These are phyloP conservation scores for Proliferodiscus dingleyae DNA, from an alignment of 2,329 filamentous ascomycete genomes.

Conservation along the genomic window DNA sequence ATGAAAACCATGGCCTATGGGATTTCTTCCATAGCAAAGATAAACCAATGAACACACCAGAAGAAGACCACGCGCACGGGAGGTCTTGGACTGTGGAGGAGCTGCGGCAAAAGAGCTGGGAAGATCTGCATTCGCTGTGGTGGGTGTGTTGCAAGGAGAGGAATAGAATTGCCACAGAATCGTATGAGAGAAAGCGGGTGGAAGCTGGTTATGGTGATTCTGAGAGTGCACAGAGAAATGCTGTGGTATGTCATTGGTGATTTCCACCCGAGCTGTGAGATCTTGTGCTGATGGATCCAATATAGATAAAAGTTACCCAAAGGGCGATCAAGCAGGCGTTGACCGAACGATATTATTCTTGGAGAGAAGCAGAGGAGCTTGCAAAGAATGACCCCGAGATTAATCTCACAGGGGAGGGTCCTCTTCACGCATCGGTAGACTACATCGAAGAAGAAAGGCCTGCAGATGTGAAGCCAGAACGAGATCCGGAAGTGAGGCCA, in stretches of 20 bases:
- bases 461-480: constrained; percentile 32
- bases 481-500: background rate
- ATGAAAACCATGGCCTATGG: constrained; percentile 83
- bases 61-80: constrained; percentile 67
- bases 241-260: constrained; percentile 50
- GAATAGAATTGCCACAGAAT: constrained; percentile 80
- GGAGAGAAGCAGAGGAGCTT: constrained; percentile 68
- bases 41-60: constrained; percentile 65
- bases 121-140: constrained; percentile 88
- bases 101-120: constrained; percentile 84
- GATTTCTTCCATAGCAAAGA: constrained; percentile 76
- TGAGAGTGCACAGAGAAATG: constrained; percentile 60
- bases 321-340: constrained; percentile 76
- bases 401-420: constrained; percentile 36
- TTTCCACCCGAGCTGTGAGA: background rate
- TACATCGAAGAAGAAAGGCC: constrained; percentile 20
- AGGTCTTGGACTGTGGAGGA: constrained; percentile 82
- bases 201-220: constrained; percentile 68
- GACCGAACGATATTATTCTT: constrained; percentile 84
- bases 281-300: constrained; percentile 16
- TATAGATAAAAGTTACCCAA: constrained; percentile 72
- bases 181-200: constrained; percentile 60
- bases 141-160: constrained; percentile 90
- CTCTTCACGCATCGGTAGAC: constrained; percentile 24
- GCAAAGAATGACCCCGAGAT: constrained; percentile 65